phyloP scores from a whole-genome alignment of 108 stramenopile genomes.

The Skeletonema costatum region DNA sequence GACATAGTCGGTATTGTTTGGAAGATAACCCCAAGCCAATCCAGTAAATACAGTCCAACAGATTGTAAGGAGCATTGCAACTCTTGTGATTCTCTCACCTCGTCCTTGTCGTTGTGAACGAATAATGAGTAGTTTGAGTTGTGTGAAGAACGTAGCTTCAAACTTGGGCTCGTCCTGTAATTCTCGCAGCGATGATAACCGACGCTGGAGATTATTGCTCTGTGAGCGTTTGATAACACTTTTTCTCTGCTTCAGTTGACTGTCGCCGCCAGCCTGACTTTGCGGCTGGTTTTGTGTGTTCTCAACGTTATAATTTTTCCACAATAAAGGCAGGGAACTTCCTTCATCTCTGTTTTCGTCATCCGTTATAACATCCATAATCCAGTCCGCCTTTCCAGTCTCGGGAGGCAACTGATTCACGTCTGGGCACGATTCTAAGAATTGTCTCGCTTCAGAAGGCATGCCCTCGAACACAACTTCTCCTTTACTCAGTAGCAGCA shows the following conservation, averaged over 20 bases:
- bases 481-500: slow-evolving; percentile 78
- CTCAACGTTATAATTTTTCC: slow-evolving; percentile 14
- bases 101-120: slow-evolving; percentile 72
- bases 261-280: background rate
- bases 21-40: slow-evolving; percentile 69
- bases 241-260: background rate
- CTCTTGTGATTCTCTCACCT: slow-evolving; percentile 64
- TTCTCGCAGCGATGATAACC: slow-evolving; percentile 52
- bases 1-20: slow-evolving; percentile 57
- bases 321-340: background rate
- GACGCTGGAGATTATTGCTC: slow-evolving; percentile 1
- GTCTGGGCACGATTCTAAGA: slow-evolving; percentile 57
- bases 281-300: slow-evolving; percentile 7
- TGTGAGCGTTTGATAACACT: background rate
- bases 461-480: slow-evolving; percentile 62
- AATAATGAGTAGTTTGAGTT: slow-evolving; percentile 53
- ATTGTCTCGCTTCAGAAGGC: slow-evolving; percentile 44
- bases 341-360: slow-evolving; percentile 46
- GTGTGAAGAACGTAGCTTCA: slow-evolving; percentile 50
- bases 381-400: slow-evolving; percentile 85
- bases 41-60: slow-evolving; percentile 60
- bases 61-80: slow-evolving; percentile 48
- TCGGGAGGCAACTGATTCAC: slow-evolving; percentile 59
- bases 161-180: slow-evolving; percentile 54
- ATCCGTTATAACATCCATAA: slow-evolving; percentile 74